These are phyloP conservation scores for Acanthochlamys bracteata DNA, from an alignment of 106 monocot species.

Conservation along the genomic window DNA sequence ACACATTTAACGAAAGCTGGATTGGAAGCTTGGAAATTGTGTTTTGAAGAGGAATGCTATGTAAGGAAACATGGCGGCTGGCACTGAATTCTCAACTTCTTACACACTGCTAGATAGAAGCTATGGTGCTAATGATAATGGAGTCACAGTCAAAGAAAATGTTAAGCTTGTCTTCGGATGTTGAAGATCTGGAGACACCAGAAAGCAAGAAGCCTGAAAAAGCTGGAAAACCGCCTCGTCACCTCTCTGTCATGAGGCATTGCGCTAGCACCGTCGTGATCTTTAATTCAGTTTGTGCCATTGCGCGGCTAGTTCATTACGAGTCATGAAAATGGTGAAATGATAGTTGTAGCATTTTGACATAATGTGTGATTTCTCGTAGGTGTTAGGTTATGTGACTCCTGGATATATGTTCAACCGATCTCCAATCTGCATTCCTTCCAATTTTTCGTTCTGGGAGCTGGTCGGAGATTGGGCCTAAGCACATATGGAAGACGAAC, in stretches of 20 bases:
- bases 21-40: not conserved
- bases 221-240: conserved; percentile 8
- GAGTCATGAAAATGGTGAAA: not conserved
- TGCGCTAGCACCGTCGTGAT: conserved; percentile 6
- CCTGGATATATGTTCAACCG: not conserved
- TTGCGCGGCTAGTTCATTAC: not conserved
- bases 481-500: conserved; percentile 41
- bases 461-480: conserved; percentile 36
- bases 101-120: conserved; percentile 3
- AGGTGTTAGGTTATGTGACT: not conserved
- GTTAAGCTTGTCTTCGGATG: not conserved
- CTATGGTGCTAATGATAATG: conserved; percentile 7
- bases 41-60: conserved; percentile 5
- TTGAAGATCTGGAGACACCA: not conserved
- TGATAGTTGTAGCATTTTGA: not conserved
- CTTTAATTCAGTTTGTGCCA: not conserved
- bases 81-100: conserved; percentile 4
- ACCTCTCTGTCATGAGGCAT: conserved; percentile 7
- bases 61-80: conserved; percentile 4
- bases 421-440: not conserved
- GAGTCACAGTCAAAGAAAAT: not conserved
- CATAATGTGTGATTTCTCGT: not conserved
- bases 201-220: not conserved
- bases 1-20: too few relatives aligned
- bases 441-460: conserved; percentile 25